Evolutionary conservation across 768 basidiomycete species (phyloP).

Genomic region (Dentipellis fragilis): DNA sequence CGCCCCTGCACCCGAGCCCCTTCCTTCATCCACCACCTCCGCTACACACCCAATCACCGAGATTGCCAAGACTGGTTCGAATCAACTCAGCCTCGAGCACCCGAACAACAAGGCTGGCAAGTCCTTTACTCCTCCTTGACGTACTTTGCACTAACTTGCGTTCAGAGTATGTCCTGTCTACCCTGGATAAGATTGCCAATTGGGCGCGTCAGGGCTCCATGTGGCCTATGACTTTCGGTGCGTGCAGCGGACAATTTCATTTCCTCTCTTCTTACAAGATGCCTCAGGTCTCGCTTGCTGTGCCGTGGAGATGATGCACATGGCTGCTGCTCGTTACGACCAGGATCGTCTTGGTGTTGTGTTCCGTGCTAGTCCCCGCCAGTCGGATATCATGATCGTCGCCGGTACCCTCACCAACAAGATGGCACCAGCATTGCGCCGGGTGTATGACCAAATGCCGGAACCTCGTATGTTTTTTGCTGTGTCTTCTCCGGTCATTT

Average conservation of each 20-base stretch:
- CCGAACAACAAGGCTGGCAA: constrained; percentile 86
- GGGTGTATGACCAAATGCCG: constrained; percentile 98
- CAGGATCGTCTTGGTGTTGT: constrained; percentile 96
- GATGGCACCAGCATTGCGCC: constrained; percentile 97
- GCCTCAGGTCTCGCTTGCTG: constrained; percentile 89
- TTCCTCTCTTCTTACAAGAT: not conserved
- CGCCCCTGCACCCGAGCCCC: too few species aligned
- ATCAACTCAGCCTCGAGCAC: constrained; percentile 77
- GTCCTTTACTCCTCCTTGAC: constrained; percentile 10
- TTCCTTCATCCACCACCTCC: constrained; percentile 34
- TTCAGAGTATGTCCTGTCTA: constrained; percentile 91
- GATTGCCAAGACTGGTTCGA: constrained; percentile 69
- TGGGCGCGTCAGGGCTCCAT: constrained; percentile 97
- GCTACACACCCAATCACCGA: constrained; percentile 50
- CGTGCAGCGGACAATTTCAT: constrained; percentile 5
- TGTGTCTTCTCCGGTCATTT: not conserved
- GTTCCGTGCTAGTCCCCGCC: constrained; percentile 97
- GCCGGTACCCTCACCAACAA: constrained; percentile 99
- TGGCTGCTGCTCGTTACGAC: constrained; percentile 98
- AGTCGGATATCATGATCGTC: constrained; percentile 98
- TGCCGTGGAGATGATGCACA: constrained; percentile 99
- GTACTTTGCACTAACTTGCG: not conserved
- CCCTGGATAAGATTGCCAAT: constrained; percentile 92
- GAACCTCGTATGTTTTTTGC: constrained; percentile 62
- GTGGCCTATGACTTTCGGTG: constrained; percentile 98